These are phyloP conservation scores for Quercus variabilis DNA, from an alignment of 306 rosid genomes.

Conservation along the genomic window DNA sequence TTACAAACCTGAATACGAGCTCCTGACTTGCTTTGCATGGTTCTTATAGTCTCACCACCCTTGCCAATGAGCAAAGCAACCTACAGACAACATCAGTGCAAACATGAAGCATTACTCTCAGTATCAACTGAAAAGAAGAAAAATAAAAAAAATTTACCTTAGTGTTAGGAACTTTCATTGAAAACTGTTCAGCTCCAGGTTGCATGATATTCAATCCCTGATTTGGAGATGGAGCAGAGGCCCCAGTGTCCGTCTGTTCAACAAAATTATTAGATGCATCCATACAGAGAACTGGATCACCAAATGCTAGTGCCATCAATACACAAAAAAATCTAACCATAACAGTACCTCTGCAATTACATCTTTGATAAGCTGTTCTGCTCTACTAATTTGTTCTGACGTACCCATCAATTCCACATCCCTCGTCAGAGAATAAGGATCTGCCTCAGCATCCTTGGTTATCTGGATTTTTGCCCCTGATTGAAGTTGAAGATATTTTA, in stretches of 20 bases:
- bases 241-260: slow-evolving; percentile 85
- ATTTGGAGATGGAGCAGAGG: slow-evolving; percentile 54
- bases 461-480: slow-evolving; percentile 96
- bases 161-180: slow-evolving; percentile 72
- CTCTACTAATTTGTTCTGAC: slow-evolving; percentile 69
- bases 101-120: too few relatives aligned
- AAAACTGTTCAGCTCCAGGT: slow-evolving; percentile 75
- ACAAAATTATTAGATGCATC: not conserved
- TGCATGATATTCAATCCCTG: slow-evolving; percentile 55
- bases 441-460: slow-evolving; percentile 86
- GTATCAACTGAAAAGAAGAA: too few relatives aligned
- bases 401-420: slow-evolving; percentile 83
- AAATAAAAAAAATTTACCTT: slow-evolving; percentile 44
- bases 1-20: slow-evolving; percentile 83
- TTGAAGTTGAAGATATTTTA: slow-evolving; percentile 84
- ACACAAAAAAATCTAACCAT: not conserved
- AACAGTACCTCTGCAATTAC: slow-evolving; percentile 77
- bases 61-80: slow-evolving; percentile 95
- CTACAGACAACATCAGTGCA: slow-evolving; percentile 31
- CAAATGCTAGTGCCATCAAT: not conserved
- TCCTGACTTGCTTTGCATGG: slow-evolving; percentile 79
- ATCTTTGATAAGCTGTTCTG: slow-evolving; percentile 80
- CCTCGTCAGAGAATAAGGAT: slow-evolving; percentile 54
- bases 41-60: slow-evolving; percentile 93
- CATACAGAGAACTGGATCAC: too few relatives aligned